Conservation (phyloP, 306 rosid genomes). For the Dalbergia oliveri region DNA sequence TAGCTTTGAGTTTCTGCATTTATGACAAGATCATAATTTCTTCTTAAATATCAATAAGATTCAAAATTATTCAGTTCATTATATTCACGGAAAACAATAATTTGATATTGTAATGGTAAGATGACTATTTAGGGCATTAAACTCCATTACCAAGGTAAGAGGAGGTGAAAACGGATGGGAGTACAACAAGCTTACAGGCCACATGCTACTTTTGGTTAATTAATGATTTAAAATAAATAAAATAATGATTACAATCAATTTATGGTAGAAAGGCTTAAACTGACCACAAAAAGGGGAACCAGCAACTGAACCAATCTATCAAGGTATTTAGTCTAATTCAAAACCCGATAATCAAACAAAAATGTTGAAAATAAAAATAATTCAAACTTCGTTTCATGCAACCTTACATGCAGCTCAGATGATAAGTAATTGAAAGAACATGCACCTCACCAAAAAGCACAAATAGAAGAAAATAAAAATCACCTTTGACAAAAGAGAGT, state of each 20-base stretch:
- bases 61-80: slow-evolving; percentile 31
- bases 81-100: not conserved
- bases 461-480: slow-evolving; percentile 19
- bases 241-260: slow-evolving; percentile 17
- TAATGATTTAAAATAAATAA: not conserved
- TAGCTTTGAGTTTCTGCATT: slow-evolving; percentile 25
- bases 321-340: slow-evolving; percentile 32
- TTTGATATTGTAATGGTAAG: slow-evolving; percentile 31
- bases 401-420: slow-evolving; percentile 20
- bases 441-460: slow-evolving; percentile 26
- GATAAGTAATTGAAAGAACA: slow-evolving; percentile 10
- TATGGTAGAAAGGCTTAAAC: slow-evolving; percentile 27
- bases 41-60: slow-evolving; percentile 28
- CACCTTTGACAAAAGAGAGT: slow-evolving; percentile 90
- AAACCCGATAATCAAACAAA: slow-evolving; percentile 22
- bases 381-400: slow-evolving; percentile 7
- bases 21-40: not conserved
- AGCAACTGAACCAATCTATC: not conserved
- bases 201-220: slow-evolving; percentile 17
- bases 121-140: slow-evolving; percentile 9
- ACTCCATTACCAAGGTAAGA: slow-evolving; percentile 18
- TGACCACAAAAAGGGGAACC: slow-evolving; percentile 22
- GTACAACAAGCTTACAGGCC: slow-evolving; percentile 25
- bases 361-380: slow-evolving; percentile 1
- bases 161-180: not conserved